These are phyloP conservation scores for Globisporangium abappressorium DNA, from an alignment of 352 stramenopile genomes.

Conservation along the genomic window DNA sequence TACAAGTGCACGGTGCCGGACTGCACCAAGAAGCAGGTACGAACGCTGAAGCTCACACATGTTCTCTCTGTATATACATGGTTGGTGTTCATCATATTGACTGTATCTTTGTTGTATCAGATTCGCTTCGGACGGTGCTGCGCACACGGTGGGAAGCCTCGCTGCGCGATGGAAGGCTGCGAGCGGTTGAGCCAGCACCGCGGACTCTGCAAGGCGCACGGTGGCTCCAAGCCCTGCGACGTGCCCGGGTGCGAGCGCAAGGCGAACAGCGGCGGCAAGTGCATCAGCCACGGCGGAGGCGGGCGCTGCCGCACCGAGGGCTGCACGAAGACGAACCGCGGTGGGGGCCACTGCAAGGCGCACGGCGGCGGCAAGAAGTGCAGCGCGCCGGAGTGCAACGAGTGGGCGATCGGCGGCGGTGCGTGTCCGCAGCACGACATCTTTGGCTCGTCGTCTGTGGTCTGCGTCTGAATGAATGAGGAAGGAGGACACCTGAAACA, in stretches of 20 bases:
- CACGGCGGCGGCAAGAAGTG: slow-evolving; percentile 84
- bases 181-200: slow-evolving; percentile 60
- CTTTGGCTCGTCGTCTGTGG: slow-evolving; percentile 39
- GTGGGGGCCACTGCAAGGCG: slow-evolving; percentile 73
- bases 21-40: slow-evolving; percentile 82
- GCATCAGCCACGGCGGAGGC: slow-evolving; percentile 79
- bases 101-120: slow-evolving; percentile 16
- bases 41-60: neutral
- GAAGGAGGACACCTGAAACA: slow-evolving; percentile 7
- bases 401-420: slow-evolving; percentile 70
- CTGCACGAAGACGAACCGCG: slow-evolving; percentile 75
- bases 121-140: slow-evolving; percentile 74
- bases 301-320: slow-evolving; percentile 60
- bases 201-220: slow-evolving; percentile 79
- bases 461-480: slow-evolving; percentile 42
- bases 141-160: slow-evolving; percentile 70
- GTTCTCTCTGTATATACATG: neutral
- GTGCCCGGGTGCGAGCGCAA: slow-evolving; percentile 58
- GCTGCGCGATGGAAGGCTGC: slow-evolving; percentile 62
- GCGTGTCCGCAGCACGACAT: slow-evolving; percentile 61
- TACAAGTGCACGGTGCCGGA: slow-evolving; percentile 63
- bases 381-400: slow-evolving; percentile 46
- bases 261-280: slow-evolving; percentile 75
- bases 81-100: neutral
- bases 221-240: slow-evolving; percentile 64